These are phyloP conservation scores for Beauveria medogensis DNA, from an alignment of 2,329 filamentous ascomycete species.

Conservation along the genomic window DNA sequence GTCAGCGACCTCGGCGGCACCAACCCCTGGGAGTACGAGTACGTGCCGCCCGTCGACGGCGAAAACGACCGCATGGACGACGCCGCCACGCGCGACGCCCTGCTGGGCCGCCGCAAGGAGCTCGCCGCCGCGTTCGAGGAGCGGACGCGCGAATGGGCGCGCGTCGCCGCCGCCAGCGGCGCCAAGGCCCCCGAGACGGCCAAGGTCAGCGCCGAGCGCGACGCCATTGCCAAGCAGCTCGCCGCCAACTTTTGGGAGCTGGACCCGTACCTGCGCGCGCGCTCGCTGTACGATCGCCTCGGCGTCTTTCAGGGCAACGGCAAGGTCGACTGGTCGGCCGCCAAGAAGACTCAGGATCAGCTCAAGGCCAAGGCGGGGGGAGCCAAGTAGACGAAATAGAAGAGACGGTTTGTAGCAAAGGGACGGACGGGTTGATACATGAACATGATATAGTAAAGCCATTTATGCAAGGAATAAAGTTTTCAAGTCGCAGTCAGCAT, in stretches of 20 bases:
- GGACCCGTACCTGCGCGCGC: slow-evolving; percentile 72
- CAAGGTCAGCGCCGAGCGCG: slow-evolving; percentile 44
- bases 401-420: not conserved
- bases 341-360: slow-evolving; percentile 25
- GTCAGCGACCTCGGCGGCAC: slow-evolving; percentile 71
- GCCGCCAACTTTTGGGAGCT: slow-evolving; percentile 72
- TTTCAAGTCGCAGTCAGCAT: too few species aligned
- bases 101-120: slow-evolving; percentile 53
- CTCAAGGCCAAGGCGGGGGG: not conserved
- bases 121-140: slow-evolving; percentile 62
- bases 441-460: not conserved
- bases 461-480: not conserved
- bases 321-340: slow-evolving; percentile 52
- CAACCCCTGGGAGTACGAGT: slow-evolving; percentile 74
- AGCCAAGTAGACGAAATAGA: not conserved
- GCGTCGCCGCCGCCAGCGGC: slow-evolving; percentile 24
- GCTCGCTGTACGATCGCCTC: slow-evolving; percentile 69
- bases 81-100: slow-evolving; percentile 46
- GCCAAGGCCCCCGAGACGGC: slow-evolving; percentile 33
- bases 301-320: slow-evolving; percentile 60
- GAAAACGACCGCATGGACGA: slow-evolving; percentile 67
- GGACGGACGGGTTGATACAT: not conserved
- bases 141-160: slow-evolving; percentile 65
- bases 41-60: slow-evolving; percentile 59
- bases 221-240: slow-evolving; percentile 51